phyloP scores from a whole-genome alignment of 345 rosid genomes.

The Eucalyptus sp. region DNA sequence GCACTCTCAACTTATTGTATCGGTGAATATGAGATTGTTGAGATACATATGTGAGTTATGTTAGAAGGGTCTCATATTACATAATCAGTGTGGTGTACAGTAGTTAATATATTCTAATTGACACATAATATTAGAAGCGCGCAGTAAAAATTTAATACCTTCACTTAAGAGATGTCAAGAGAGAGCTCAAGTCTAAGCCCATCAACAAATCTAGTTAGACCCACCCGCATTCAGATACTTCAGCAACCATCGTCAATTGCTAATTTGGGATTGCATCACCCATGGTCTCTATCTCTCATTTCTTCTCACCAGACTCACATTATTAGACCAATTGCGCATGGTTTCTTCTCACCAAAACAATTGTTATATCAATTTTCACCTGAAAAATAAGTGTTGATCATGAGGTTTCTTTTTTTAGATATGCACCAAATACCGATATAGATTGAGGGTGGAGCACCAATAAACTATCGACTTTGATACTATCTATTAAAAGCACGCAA shows the following conservation, averaged over 20 bases:
- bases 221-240: not conserved
- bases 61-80: rapidly evolving
- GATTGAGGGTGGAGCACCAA: not conserved
- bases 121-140: not conserved
- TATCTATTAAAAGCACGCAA: rapidly evolving
- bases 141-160: too few relatives aligned
- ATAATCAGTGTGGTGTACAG: rapidly evolving
- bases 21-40: not conserved
- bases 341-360: not conserved
- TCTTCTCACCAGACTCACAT: not conserved
- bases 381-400: not conserved
- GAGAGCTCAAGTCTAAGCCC: not conserved
- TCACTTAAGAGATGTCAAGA: not conserved
- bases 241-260: not conserved
- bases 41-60: not conserved
- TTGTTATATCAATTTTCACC: not conserved
- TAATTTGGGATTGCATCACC: not conserved
- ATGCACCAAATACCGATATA: not conserved
- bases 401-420: too few relatives aligned
- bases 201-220: not conserved
- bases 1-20: not conserved
- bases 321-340: not conserved
- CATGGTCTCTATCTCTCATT: not conserved
- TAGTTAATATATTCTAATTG: not conserved
- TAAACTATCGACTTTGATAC: too few relatives aligned